phyloP scores from a whole-genome alignment of 345 rosid genomes.

The Anacardium occidentale region DNA sequence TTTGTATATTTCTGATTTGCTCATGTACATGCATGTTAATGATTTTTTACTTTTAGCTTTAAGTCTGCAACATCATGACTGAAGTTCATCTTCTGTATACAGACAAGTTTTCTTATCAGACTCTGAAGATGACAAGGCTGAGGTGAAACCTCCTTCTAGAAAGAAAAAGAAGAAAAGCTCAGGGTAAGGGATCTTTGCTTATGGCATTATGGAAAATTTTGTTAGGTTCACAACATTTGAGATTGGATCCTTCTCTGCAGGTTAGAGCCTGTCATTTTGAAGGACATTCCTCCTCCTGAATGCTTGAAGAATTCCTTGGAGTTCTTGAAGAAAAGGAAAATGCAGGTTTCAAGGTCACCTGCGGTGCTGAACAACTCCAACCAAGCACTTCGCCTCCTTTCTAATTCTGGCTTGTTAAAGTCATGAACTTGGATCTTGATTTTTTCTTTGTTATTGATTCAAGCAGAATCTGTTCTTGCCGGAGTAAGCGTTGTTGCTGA shows the following conservation, averaged over 20 bases:
- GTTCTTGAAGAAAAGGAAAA: slow-evolving; percentile 78
- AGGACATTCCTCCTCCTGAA: slow-evolving; percentile 64
- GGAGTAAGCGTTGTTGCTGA: not conserved
- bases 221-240: not conserved
- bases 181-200: slow-evolving; percentile 44
- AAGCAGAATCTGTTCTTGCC: not conserved
- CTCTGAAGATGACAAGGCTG: slow-evolving; percentile 54
- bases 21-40: not conserved
- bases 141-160: slow-evolving; percentile 28
- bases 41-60: slow-evolving; percentile 6
- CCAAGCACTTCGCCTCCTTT: slow-evolving; percentile 77
- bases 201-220: not conserved
- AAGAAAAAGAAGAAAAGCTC: slow-evolving; percentile 65
- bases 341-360: slow-evolving; percentile 73
- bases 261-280: slow-evolving; percentile 58
- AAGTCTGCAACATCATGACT: slow-evolving; percentile 4
- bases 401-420: slow-evolving; percentile 48
- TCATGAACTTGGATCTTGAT: slow-evolving; percentile 10
- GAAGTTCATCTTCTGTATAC: slow-evolving; percentile 19
- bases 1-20: not conserved
- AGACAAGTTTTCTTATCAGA: slow-evolving; percentile 63
- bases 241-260: slow-evolving; percentile 36
- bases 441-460: not conserved
- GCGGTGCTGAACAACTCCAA: slow-evolving; percentile 65
- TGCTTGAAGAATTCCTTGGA: slow-evolving; percentile 72